These are phyloP conservation scores for Zychaea mexicana DNA, from an alignment of 371 early-diverging fungal species.

Conservation along the genomic window DNA sequence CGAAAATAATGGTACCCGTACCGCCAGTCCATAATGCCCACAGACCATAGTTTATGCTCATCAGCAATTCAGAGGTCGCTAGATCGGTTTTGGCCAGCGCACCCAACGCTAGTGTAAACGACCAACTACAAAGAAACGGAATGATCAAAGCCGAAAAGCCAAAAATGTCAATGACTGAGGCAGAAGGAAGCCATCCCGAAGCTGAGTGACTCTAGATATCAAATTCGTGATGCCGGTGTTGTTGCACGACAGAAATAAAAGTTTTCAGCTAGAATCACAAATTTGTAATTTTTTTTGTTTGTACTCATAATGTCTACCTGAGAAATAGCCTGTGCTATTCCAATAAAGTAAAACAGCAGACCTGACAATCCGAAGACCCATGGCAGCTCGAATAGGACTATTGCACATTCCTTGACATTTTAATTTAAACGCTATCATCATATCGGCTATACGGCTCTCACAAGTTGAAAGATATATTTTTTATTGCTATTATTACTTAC, in stretches of 20 bases:
- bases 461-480: no score
- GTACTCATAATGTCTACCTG: background rate
- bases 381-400: background rate
- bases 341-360: background rate
- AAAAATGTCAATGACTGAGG: slow-evolving; percentile 20
- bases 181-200: slow-evolving; percentile 27
- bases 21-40: slow-evolving; percentile 41
- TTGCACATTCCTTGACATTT: no score
- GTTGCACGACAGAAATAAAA: background rate
- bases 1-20: slow-evolving; percentile 25
- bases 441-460: no score
- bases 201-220: slow-evolving; percentile 22
- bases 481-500: background rate
- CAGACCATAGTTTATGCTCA: slow-evolving; percentile 34
- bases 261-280: background rate
- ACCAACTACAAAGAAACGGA: slow-evolving; percentile 38
- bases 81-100: slow-evolving; percentile 30
- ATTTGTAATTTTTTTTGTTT: background rate
- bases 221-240: background rate
- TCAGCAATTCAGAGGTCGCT: slow-evolving; percentile 25
- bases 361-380: background rate
- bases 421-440: no score
- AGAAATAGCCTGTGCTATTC: background rate
- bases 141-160: slow-evolving; percentile 3
- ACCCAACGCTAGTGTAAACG: slow-evolving; percentile 36